A percentile compares a stretch with the other conserved stretches of the same genome.
These are phyloP conservation scores for Ogataea trehaloabstinens DNA, from an alignment of 805 yeast genomes.

Conservation along the genomic window DNA sequence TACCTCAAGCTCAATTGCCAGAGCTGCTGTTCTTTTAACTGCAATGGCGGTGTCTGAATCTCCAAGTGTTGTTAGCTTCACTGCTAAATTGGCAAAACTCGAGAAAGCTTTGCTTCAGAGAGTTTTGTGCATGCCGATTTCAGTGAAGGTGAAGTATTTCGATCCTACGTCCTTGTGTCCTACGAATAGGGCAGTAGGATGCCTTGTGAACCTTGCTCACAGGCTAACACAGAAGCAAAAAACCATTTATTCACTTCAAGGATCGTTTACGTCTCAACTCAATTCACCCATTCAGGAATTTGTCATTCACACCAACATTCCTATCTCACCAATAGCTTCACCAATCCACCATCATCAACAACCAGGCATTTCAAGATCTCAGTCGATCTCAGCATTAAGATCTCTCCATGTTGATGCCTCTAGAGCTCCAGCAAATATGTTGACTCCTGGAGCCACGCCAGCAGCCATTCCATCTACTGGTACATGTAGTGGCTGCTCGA, in stretches of 20 bases:
- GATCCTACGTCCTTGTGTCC: slow-evolving; percentile 12
- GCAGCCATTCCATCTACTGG: slow-evolving; percentile 6
- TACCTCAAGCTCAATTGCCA: slow-evolving; percentile 44
- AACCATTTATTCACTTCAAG: slow-evolving; percentile 15
- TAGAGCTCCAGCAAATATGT: slow-evolving; percentile 13
- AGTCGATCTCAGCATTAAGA: slow-evolving; percentile 22
- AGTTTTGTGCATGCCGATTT: slow-evolving; percentile 23
- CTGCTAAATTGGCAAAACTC: slow-evolving; percentile 30
- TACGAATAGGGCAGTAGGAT: slow-evolving; percentile 20
- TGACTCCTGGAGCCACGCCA: slow-evolving; percentile 34
- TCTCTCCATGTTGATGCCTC: slow-evolving; percentile 21
- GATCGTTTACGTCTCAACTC: slow-evolving; percentile 9
- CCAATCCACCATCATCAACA: slow-evolving; percentile 24
- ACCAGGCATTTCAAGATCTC: slow-evolving; percentile 21
- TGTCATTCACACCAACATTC: slow-evolving; percentile 20
- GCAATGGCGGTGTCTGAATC: slow-evolving; percentile 39
- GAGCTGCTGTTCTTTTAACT: slow-evolving; percentile 49
- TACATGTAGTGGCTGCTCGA: slow-evolving; percentile 3
- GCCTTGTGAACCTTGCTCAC: slow-evolving; percentile 26
- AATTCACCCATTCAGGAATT: slow-evolving; percentile 21
- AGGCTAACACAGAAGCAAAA: slow-evolving; percentile 24
- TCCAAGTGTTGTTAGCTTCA: slow-evolving; percentile 32
- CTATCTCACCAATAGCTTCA: slow-evolving; percentile 31
- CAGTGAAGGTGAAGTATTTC: slow-evolving; percentile 27
- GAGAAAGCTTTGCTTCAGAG: slow-evolving; percentile 26